phyloP scores from a whole-genome alignment of 495 filamentous ascomycete genomes.

The Podospora conica region DNA sequence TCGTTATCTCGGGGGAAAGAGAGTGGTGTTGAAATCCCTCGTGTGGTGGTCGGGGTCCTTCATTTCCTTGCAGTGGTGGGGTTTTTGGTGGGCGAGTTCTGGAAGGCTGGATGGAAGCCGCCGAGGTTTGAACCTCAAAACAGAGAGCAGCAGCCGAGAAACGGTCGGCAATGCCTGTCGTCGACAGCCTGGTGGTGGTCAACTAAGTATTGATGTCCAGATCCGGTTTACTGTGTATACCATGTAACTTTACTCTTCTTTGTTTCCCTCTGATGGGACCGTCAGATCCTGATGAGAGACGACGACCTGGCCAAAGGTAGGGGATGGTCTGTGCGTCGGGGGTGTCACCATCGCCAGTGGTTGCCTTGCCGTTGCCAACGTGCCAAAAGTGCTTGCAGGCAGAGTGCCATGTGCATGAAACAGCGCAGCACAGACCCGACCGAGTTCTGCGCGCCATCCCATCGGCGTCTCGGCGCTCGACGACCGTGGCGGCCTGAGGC shows the following conservation, averaged over 20 bases:
- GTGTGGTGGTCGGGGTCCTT: background rate
- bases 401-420: background rate
- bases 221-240: too few relatives aligned
- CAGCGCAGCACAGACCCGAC: background rate
- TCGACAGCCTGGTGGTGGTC: too few relatives aligned
- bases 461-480: too few relatives aligned
- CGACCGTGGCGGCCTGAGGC: too few relatives aligned
- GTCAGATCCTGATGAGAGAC: too few relatives aligned
- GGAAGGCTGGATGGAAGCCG: conserved; percentile 9
- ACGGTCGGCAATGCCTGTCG: too few relatives aligned
- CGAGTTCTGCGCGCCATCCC: conserved; percentile 1
- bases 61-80: conserved; percentile 4
- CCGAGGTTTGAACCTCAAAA: background rate
- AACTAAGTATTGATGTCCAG: too few relatives aligned
- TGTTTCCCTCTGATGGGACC: too few relatives aligned
- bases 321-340: background rate
- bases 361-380: conserved; percentile 1
- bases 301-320: too few relatives aligned
- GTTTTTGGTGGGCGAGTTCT: conserved; percentile 5
- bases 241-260: too few relatives aligned
- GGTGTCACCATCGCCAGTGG: background rate
- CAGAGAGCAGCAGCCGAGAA: too few relatives aligned
- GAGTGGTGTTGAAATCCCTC: background rate
- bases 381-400: background rate
- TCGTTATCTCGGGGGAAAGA: background rate